phyloP scores from a whole-genome alignment of 176 grass and related monocot genomes.

The Aegilops umbellulata region DNA sequence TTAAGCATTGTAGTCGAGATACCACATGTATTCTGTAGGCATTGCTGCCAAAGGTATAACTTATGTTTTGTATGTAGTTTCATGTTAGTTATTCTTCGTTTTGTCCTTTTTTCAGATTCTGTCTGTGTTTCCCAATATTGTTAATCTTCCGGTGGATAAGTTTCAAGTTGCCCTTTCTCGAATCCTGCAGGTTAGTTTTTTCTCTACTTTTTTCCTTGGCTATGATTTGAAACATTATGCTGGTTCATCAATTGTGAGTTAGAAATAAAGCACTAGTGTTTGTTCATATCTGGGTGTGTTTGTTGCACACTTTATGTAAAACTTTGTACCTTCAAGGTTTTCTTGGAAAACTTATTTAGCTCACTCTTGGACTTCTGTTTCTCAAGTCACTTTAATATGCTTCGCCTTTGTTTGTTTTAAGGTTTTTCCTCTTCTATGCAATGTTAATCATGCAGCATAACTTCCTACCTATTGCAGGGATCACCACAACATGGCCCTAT shows the following conservation, averaged over 20 bases:
- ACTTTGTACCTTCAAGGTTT: slow-evolving; percentile 11
- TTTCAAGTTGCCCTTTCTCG: slow-evolving; percentile 71
- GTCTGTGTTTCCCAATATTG: slow-evolving; percentile 65
- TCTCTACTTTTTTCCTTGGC: slow-evolving; percentile 5
- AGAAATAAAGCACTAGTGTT: slow-evolving; percentile 9
- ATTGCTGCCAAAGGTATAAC: not conserved
- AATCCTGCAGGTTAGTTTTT: slow-evolving; percentile 74
- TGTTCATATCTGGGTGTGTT: not conserved
- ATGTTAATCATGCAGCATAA: slow-evolving; percentile 4
- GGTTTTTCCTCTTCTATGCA: not conserved
- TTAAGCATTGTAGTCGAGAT: slow-evolving; percentile 2
- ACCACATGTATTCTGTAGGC: slow-evolving; percentile 11
- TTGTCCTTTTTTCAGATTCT: slow-evolving; percentile 51
- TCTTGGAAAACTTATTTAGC: not conserved
- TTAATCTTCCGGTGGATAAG: slow-evolving; percentile 82
- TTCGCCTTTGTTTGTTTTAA: slow-evolving; percentile 14
- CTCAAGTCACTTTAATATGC: not conserved
- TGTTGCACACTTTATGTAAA: slow-evolving; percentile 7
- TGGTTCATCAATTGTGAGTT: slow-evolving; percentile 3
- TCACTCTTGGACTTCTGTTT: slow-evolving; percentile 3
- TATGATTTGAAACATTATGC: slow-evolving; percentile 22
- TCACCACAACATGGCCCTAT: slow-evolving; percentile 64
- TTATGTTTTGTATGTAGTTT: slow-evolving; percentile 24
- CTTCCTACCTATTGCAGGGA: slow-evolving; percentile 43
- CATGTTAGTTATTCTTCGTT: slow-evolving; percentile 34